Conservation (phyloP, 2,329 filamentous ascomycete genomes). For the Amesomyces nigricolor region DNA sequence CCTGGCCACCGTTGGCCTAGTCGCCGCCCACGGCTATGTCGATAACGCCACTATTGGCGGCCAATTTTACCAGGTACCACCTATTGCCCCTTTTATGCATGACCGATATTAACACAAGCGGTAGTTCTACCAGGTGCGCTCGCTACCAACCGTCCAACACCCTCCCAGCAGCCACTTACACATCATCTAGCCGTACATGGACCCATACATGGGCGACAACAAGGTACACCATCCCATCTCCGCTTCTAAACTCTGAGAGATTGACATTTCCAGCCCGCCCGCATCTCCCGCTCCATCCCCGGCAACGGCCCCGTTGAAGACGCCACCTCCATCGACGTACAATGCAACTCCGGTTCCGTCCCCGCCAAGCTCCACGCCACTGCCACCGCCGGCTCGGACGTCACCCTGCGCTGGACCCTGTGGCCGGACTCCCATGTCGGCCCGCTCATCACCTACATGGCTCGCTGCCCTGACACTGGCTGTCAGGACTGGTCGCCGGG, state of each 20-base stretch:
- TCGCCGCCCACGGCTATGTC: slow-evolving; percentile 46
- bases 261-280: slow-evolving; percentile 32
- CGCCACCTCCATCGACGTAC: slow-evolving; percentile 46
- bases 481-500: slow-evolving; percentile 47
- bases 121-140: slow-evolving; percentile 32
- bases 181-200: slow-evolving; percentile 33
- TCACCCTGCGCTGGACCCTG: slow-evolving; percentile 51
- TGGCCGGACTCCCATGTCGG: slow-evolving; percentile 48
- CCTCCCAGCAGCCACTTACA: slow-evolving; percentile 21
- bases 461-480: slow-evolving; percentile 47
- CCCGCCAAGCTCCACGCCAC: slow-evolving; percentile 51
- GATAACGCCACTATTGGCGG: slow-evolving; percentile 41
- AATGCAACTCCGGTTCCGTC: slow-evolving; percentile 46
- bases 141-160: neutral
- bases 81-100: neutral
- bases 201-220: slow-evolving; percentile 37
- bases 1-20: slow-evolving; percentile 34
- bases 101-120: slow-evolving; percentile 9
- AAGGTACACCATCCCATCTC: neutral
- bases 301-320: slow-evolving; percentile 55
- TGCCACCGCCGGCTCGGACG: slow-evolving; percentile 47
- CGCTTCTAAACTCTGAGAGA: neutral
- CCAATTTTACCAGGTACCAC: slow-evolving; percentile 32
- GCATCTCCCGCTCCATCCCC: slow-evolving; percentile 53
- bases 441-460: slow-evolving; percentile 55